Conservation (phyloP, 306 rosid genomes). For the Arachis stenosperma region DNA sequence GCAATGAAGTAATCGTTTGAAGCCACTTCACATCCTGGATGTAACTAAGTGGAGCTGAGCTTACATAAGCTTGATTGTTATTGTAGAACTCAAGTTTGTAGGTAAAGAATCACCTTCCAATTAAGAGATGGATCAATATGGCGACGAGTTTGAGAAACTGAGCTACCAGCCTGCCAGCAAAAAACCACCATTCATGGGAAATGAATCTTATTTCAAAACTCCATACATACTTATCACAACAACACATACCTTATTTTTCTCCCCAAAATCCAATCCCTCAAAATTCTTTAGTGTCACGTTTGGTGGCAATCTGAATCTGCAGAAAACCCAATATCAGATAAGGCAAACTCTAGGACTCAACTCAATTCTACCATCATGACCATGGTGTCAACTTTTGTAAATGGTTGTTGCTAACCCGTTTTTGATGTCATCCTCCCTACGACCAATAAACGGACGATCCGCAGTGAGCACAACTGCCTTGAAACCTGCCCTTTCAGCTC, state of each 20-base stretch:
- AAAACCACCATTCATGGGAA: conserved; percentile 7
- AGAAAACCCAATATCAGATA: conserved; percentile 37
- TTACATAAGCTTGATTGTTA: too few species aligned
- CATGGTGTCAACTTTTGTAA: conserved; percentile 3
- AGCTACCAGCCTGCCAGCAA: conserved; percentile 62
- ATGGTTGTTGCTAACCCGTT: conserved; percentile 58
- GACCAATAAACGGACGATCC: conserved; percentile 91
- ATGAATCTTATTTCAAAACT: conserved; percentile 19
- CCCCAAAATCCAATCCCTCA: conserved; percentile 75
- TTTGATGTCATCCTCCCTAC: conserved; percentile 94
- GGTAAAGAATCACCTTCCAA: conserved; percentile 71
- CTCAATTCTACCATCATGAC: conserved; percentile 23
- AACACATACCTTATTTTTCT: conserved; percentile 58
- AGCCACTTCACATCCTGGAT: conserved; percentile 94
- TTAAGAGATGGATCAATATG: conserved; percentile 74
- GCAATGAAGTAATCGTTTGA: conserved; percentile 85
- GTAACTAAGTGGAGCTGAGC: too few species aligned
- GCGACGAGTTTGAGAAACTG: conserved; percentile 71
- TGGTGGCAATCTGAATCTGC: conserved; percentile 80
- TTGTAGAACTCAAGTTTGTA: too few species aligned
- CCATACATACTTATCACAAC: not conserved
- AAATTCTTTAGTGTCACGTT: conserved; percentile 74
- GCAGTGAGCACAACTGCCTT: conserved; percentile 95
- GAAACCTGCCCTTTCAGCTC: conserved; percentile 98
- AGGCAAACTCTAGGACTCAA: not conserved